Evolutionary conservation across 2,329 filamentous ascomycete species (phyloP), one percentile per base, ranked within the genome.

Genomic region (Lachnellula willkommii): DNA sequence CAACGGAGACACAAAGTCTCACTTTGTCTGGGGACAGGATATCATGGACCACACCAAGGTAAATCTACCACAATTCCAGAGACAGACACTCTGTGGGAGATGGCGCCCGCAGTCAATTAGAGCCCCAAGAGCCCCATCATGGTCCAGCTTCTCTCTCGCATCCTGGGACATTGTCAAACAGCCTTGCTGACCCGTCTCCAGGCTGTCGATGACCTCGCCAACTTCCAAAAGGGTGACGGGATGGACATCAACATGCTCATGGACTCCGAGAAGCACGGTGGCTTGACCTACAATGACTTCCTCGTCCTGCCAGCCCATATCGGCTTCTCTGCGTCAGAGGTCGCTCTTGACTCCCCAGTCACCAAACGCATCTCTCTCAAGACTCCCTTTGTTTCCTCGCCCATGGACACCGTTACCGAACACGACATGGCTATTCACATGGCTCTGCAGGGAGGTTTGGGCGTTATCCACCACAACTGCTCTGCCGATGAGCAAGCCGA

Each of bases 401-500:
- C 95, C 69, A 99, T 99, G 94, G 94, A 99, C 78, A 99, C 94
- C 9, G 94, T 99, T 72, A 99, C 95, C 45, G 94, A 99, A 79
- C 89, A 96, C 77, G 93, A 95, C 73, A 99, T 99, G 95, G 95
- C 94, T 63, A 97, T 99, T 68, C 90, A 96, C 77, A 96, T 95
- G 82, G 90, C 90, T 52, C 81, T 94, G 35, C 87, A 94, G 70
- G 90, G 90, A 67, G 90, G 90, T 69, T 79, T 95, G 17, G 90
- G 94, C 77, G 91, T 99, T 66, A 95, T 99, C 66, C 94, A 99
- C 80, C 94, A 99, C 83, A 99, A 99, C 80, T 99, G 94, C 82
- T 94, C 92, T n/a, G 83, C 92, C 32, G 90, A 97, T 28, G 89
- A 90, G 54, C 94, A 99, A 79, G 94, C 94, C 64, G 92, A 96